Evolutionary conservation across 1,139 yeast genomes (phyloP).

Genomic region (Candida labiduridarum): DNA sequence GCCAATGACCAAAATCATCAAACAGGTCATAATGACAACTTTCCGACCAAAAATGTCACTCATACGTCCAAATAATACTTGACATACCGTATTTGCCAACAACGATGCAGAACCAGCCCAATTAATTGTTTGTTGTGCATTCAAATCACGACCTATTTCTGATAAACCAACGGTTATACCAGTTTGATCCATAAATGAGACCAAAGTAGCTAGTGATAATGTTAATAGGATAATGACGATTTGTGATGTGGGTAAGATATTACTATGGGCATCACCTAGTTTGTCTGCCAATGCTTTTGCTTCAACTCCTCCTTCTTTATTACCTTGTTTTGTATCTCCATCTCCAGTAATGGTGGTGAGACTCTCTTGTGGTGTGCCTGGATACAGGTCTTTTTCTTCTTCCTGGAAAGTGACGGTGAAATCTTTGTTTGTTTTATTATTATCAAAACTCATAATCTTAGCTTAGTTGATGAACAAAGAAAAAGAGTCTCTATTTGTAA

Average conservation of each 20-base stretch:
- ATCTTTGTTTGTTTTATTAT: background rate
- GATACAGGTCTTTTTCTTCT: conserved; percentile 6
- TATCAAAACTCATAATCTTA: background rate
- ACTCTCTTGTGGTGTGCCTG: conserved; percentile 14
- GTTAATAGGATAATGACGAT: conserved; percentile 31
- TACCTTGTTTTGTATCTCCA: background rate
- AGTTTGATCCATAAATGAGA: conserved; percentile 46
- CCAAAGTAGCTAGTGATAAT: conserved; percentile 27
- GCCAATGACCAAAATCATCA: conserved; percentile 34
- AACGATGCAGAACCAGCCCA: conserved; percentile 57
- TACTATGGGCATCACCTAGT: conserved; percentile 41
- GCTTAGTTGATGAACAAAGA: background rate
- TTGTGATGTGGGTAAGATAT: conserved; percentile 33
- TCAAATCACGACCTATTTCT: conserved; percentile 35
- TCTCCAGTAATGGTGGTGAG: conserved; percentile 8
- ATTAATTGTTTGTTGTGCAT: conserved; percentile 41
- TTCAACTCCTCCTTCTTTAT: conserved; percentile 10
- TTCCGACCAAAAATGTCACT: conserved; percentile 50
- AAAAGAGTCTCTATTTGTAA: background rate
- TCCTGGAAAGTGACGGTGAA: conserved; percentile 7
- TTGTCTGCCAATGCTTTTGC: conserved; percentile 26
- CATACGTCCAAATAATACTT: conserved; percentile 46
- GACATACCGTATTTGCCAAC: conserved; percentile 48
- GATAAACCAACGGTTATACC: conserved; percentile 45
- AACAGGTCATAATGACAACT: conserved; percentile 33